These are phyloP conservation scores for Neurospora africana DNA, from an alignment of 495 filamentous ascomycete genomes.

Conservation along the genomic window DNA sequence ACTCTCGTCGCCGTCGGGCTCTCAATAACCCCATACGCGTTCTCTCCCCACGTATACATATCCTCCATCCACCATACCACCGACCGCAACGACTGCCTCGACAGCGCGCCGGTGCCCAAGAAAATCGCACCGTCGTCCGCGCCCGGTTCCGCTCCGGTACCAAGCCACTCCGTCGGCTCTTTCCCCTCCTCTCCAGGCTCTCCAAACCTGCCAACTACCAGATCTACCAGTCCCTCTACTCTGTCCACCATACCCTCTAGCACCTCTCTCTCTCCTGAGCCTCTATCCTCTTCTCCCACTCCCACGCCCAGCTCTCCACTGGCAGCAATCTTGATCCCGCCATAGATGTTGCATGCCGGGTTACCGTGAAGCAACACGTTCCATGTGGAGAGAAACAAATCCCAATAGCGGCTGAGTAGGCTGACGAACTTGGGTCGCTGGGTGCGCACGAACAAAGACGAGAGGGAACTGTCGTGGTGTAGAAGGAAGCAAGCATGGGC, in stretches of 20 bases:
- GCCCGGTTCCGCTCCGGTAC: constrained; percentile 48
- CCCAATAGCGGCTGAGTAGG: constrained; percentile 77
- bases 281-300: constrained; percentile 87
- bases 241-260: constrained; percentile 71
- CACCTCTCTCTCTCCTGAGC: constrained; percentile 83
- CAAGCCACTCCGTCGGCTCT: constrained; percentile 47
- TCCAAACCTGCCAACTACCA: constrained; percentile 81
- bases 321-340: constrained; percentile 79
- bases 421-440: constrained; percentile 36
- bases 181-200: constrained; percentile 25
- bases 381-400: constrained; percentile 70
- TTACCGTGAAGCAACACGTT: constrained; percentile 84
- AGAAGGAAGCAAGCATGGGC: constrained; percentile 80
- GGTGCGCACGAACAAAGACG: constrained; percentile 48
- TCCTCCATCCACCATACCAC: constrained; percentile 77
- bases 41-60: constrained; percentile 64
- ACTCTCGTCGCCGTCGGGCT: constrained; percentile 47
- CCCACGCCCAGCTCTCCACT: constrained; percentile 88
- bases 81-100: constrained; percentile 50
- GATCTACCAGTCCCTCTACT: constrained; percentile 61
- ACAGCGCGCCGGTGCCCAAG: constrained; percentile 60
- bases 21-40: constrained; percentile 71
- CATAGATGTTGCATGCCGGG: constrained; percentile 66
- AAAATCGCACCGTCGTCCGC: constrained; percentile 77
- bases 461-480: constrained; percentile 66